Evolutionary conservation across 805 yeast species (phyloP), one percentile per base, ranked within the genome.

Genomic region (Scheffersomyces coipomensis): DNA sequence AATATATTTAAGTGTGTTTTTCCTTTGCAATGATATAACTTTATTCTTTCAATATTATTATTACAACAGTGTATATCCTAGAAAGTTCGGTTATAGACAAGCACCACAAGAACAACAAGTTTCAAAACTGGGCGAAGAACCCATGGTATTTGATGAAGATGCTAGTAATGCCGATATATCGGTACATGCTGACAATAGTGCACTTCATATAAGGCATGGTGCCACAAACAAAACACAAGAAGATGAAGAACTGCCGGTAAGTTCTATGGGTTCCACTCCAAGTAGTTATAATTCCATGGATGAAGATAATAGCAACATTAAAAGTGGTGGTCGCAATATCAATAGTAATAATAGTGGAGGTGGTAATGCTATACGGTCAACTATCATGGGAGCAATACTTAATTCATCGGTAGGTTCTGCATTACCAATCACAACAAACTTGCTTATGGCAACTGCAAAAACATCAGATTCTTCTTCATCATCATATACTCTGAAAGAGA

Each of bases 41-140:
- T 53, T 69, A 33, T 66, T 73, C 45, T 62, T 51, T 39, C 75
- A 69, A 39, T 68, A 64, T 47, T 67, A 67, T 48, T 67, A 66
- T 53, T 69, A 67, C 53, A 65, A 58, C 45, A 61, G 65, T 37
- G 64, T 64, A 1, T 62, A 63, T 37, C 68, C 68, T 2, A 43
- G 55, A 15, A 51, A 43, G 36, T 40, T 48, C 34, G 45, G 40
- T 1, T 22, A 27, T 27, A 8, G n/a, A n/a, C n/a, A n/a, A n/a
- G 19, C 21, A 18, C 4, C 13, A 22, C 12, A 17, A n/a, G n/a
- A n/a, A n/a, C n/a, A n/a, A n/a, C n/a, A n/a, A n/a, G n/a, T n/a
- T n/a, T n/a, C n/a, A n/a, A n/a, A n/a, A n/a, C n/a, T n/a, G n/a
- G n/a, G n/a, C n/a, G n/a, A n/a, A n/a, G n/a, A n/a, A n/a, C n/a